Evolutionary conservation across 768 basidiomycete genomes (phyloP), one percentile per base, ranked within the genome.

Genomic region (Gloeopeniophorella convolvens): DNA sequence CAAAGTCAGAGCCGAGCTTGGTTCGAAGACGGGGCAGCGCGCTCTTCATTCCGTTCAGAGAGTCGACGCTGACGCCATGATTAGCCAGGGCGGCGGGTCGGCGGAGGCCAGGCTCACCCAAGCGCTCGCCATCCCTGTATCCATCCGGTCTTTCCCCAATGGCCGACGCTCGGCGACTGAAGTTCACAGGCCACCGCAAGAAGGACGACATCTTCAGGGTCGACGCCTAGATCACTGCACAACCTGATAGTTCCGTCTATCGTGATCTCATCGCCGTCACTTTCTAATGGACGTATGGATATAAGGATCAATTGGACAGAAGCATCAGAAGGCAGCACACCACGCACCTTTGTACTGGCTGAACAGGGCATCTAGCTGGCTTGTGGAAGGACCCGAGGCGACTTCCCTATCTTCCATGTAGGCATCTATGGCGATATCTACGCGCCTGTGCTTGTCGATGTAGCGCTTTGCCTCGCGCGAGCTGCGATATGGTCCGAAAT

Each of bases 171-270:
- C 0, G 84, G 85, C 4, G 86, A 86, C 61, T 85, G 83, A 21
- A 91, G 75, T 59, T 91, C 87, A 59, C 75, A 89, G 8, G 90
- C 91, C 33, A 95, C 70, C 5, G 85, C 80, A 35, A 94, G 76
- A 44, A 94, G 70, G 7, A 90, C 87, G 20, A 88, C 82, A 59
- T 93, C 87, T 55, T 89, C 88, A 1, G 83, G 85, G 58, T 87
- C 71, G 13, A 88, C 80, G 1, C 62, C 68, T 1, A 89, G 69
- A 59, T 87, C 87, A 57, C 77, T 69, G 54, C 90, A 89, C 39
- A 92, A 68, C 62, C 70, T 73, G 65, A 91, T 79, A 16, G 92
- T 93, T 0, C 90, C 91, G 51, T 91, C 82, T 23, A 89, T 76
- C 3, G 73, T 71, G 56, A 91, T 90, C 46, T 80, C 75, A 26